Evolutionary conservation across 2,329 filamentous ascomycete genomes (phyloP).

Genomic region (Colletotrichum sp.): DNA sequence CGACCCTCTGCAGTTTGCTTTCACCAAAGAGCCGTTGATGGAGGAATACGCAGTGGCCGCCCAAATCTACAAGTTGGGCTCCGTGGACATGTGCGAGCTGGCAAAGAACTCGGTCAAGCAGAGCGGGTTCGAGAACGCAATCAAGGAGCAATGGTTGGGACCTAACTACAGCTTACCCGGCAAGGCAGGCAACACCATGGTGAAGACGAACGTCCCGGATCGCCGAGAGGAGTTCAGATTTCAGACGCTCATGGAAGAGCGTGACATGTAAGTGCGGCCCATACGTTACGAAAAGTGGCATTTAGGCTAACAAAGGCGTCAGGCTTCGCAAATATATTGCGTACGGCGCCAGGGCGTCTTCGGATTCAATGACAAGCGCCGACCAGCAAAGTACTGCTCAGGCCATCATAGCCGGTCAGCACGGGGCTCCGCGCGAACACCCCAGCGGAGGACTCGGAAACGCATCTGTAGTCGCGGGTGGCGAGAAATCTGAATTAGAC

Average conservation of each 20-base stretch:
- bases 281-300: not conserved
- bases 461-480: not conserved
- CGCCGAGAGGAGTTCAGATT: slow-evolving; percentile 89
- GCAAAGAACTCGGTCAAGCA: slow-evolving; percentile 96
- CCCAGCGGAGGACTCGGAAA: not conserved
- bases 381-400: slow-evolving; percentile 4
- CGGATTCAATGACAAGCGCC: not conserved
- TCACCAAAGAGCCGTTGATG: slow-evolving; percentile 96
- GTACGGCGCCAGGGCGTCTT: not conserved
- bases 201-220: slow-evolving; percentile 95
- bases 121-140: slow-evolving; percentile 86
- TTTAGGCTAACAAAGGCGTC: not conserved
- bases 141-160: slow-evolving; percentile 94
- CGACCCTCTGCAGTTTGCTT: slow-evolving; percentile 96
- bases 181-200: slow-evolving; percentile 86
- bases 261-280: slow-evolving; percentile 73
- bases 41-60: slow-evolving; percentile 98
- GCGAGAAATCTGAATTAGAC: not conserved
- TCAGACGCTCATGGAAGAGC: slow-evolving; percentile 83
- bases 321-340: slow-evolving; percentile 19
- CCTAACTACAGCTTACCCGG: slow-evolving; percentile 78
- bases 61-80: slow-evolving; percentile 96
- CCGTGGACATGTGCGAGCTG: slow-evolving; percentile 98
- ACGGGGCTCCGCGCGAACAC: not conserved
- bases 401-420: slow-evolving; percentile 5